Evolutionary conservation across 179 eudicot genomes (phyloP).

Genomic region (Gypsophila paniculata): DNA sequence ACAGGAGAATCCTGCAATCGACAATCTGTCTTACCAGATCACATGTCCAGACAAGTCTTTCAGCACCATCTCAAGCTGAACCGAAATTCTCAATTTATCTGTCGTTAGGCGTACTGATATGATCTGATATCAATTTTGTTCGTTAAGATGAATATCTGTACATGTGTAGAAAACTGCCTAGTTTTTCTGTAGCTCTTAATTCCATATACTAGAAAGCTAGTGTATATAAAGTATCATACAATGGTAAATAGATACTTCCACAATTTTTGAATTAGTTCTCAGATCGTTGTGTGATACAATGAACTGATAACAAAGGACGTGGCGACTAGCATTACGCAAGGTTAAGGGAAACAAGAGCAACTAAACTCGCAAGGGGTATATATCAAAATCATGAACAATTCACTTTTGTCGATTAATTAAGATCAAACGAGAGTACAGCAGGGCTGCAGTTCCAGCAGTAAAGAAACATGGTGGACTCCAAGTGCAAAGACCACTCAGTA

Average conservation of each 20-base stretch:
- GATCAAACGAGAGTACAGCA: neutral
- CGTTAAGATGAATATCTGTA: neutral
- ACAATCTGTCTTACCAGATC: slow-evolving; percentile 1
- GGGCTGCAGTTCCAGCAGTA: neutral
- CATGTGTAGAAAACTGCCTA: slow-evolving; percentile 6
- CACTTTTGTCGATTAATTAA: neutral
- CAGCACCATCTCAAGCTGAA: neutral
- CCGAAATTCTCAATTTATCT: neutral
- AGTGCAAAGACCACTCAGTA: neutral
- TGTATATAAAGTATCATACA: no score
- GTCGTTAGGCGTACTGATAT: slow-evolving; percentile 3
- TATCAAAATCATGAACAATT: neutral
- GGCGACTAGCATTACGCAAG: neutral
- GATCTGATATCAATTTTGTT: neutral
- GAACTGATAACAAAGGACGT: no score
- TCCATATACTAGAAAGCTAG: neutral
- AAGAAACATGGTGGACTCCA: neutral
- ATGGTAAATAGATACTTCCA: no score
- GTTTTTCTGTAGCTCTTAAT: neutral
- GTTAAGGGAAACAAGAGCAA: neutral
- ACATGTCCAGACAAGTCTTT: neutral
- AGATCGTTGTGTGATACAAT: neutral
- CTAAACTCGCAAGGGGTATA: no score
- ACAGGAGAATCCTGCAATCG: slow-evolving; percentile 11
- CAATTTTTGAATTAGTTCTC: neutral